Conservation (phyloP, 2,329 filamentous ascomycete genomes). For the Trichoderma atroviride region DNA sequence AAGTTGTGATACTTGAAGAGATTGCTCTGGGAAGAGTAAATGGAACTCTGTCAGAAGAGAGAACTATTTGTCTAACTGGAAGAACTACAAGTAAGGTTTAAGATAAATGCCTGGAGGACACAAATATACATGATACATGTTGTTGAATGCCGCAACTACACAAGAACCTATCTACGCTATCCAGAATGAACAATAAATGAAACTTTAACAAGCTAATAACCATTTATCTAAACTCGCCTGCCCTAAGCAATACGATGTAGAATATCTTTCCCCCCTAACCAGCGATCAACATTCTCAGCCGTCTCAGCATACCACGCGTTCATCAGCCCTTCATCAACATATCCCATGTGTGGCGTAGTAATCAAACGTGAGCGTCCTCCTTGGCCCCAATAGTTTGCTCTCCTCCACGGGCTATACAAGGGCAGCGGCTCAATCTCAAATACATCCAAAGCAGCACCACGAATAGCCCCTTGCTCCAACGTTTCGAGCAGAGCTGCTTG, state of each 20-base stretch:
- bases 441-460: constrained; percentile 72
- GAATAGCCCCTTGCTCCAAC: constrained; percentile 61
- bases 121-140: not conserved
- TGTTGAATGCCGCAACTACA: not conserved
- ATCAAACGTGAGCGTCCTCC: constrained; percentile 63
- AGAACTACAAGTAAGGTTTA: not conserved
- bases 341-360: constrained; percentile 74
- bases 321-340: constrained; percentile 67
- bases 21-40: not conserved
- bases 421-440: constrained; percentile 72
- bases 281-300: constrained; percentile 62
- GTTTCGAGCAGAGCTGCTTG: constrained; percentile 64
- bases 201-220: not conserved
- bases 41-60: not conserved
- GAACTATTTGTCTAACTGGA: too few species aligned
- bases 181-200: not conserved
- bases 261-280: constrained; percentile 38
- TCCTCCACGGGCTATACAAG: constrained; percentile 4
- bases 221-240: not conserved
- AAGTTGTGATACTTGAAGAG: not conserved
- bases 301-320: constrained; percentile 69
- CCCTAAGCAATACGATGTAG: constrained; percentile 27
- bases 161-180: not conserved
- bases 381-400: constrained; percentile 34
- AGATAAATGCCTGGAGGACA: not conserved